Evolutionary conservation across 371 early-diverging fungal species (phyloP).

Genomic region (Mucor velutinosus): DNA sequence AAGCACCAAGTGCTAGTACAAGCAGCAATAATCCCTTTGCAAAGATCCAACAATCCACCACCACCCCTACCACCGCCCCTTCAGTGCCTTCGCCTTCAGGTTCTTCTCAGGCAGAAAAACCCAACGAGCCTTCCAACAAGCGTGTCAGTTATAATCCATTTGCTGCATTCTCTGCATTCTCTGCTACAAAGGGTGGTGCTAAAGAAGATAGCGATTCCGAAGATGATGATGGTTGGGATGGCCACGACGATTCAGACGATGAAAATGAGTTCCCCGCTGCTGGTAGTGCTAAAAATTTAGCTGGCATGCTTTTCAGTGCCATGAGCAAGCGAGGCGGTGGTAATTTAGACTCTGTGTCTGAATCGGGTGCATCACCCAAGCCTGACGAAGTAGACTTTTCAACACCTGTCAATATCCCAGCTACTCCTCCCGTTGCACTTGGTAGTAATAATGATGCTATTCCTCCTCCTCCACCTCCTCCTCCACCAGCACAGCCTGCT

Average conservation of each 20-base stretch:
- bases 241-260: slow-evolving; percentile 42
- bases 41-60: slow-evolving; percentile 31
- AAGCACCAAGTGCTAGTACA: slow-evolving; percentile 13
- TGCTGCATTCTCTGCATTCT: slow-evolving; percentile 50
- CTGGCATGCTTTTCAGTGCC: slow-evolving; percentile 45
- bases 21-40: slow-evolving; percentile 56
- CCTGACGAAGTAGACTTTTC: slow-evolving; percentile 9
- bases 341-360: slow-evolving; percentile 11
- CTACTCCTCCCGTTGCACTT: slow-evolving; percentile 18
- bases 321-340: slow-evolving; percentile 28
- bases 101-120: slow-evolving; percentile 28
- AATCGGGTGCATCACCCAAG: slow-evolving; percentile 17
- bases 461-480: slow-evolving; percentile 25
- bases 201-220: slow-evolving; percentile 40
- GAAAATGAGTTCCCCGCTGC: slow-evolving; percentile 55
- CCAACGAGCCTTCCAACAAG: slow-evolving; percentile 34
- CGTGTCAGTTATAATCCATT: slow-evolving; percentile 58
- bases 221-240: slow-evolving; percentile 45
- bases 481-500: slow-evolving; percentile 8
- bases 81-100: background rate
- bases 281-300: slow-evolving; percentile 52
- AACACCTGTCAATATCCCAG: slow-evolving; percentile 3
- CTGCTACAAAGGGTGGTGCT: slow-evolving; percentile 38
- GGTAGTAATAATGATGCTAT: background rate
- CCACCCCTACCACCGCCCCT: background rate